Evolutionary conservation across 2,329 filamentous ascomycete genomes (phyloP).

Genomic region (Graphilbum fragrans): DNA sequence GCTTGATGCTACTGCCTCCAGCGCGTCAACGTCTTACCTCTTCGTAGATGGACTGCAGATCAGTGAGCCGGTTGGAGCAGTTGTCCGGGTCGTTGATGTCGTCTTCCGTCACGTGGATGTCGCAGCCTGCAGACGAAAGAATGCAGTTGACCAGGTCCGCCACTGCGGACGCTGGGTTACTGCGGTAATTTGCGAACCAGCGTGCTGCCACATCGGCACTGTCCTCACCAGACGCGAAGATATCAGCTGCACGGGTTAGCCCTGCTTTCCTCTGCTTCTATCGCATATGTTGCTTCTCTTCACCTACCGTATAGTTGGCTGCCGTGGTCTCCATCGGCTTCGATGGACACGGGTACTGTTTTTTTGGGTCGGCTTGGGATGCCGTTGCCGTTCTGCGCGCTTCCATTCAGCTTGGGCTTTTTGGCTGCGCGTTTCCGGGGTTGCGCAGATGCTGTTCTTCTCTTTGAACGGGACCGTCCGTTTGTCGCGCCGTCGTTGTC

Average conservation of each 20-base stretch:
- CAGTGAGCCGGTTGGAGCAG: constrained; percentile 61
- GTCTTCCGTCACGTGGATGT: constrained; percentile 63
- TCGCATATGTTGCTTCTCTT: too few species aligned
- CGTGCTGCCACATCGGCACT: constrained; percentile 44
- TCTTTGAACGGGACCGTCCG: constrained; percentile 23
- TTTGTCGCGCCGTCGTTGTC: constrained; percentile 7
- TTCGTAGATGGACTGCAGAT: constrained; percentile 83
- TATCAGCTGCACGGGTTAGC: constrained; percentile 34
- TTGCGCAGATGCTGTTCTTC: constrained; percentile 20
- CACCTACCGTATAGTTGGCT: constrained; percentile 43
- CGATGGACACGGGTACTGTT: constrained; percentile 36
- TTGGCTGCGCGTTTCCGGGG: constrained; percentile 48
- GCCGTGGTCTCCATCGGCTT: constrained; percentile 38
- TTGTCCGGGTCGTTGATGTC: constrained; percentile 88
- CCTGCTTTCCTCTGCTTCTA: not conserved
- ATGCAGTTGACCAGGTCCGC: constrained; percentile 56
- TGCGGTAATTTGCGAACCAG: constrained; percentile 47
- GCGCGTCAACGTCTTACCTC: constrained; percentile 38
- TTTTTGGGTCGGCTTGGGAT: constrained; percentile 46
- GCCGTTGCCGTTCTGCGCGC: constrained; percentile 26
- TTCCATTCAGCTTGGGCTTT: constrained; percentile 52
- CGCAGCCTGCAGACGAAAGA: constrained; percentile 64
- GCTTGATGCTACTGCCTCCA: not conserved
- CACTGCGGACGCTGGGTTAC: constrained; percentile 40
- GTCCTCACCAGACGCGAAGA: constrained; percentile 47